Base-by-base conservation (phyloP, 768 basidiomycete species). In the Rhodotorula toruloides region DNA sequence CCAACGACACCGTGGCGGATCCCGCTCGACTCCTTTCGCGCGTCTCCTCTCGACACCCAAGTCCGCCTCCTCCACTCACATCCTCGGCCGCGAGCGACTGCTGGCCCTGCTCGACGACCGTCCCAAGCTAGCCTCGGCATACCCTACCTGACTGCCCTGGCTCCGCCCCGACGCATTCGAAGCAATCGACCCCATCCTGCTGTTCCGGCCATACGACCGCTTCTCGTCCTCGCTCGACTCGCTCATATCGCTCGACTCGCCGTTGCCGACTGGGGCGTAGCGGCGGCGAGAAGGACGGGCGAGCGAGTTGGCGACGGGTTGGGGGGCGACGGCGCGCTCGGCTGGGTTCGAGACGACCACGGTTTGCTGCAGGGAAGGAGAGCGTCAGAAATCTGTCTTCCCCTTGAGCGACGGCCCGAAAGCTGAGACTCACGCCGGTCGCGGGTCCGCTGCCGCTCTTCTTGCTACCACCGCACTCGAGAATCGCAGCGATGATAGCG, bases 401-500 rank as follows among this genome's bases (percentile, higher is more conserved):
- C n/a, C n/a, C n/a, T n/a, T n/a, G n/a, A n/a, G n/a, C n/a, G n/a
- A n/a, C n/a, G n/a, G n/a, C n/a, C n/a, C n/a, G 34, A 29, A 7
- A 36, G 44, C 7, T 19, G 22, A 8, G 25, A 42, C 46, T 29
- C 12, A 58, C 55, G 17, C 40, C 55, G 27, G 37, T 17, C 31
- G 42, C 12, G 5, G 22, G 17, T n/a, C 32, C n/a, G 37, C 37
- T 37, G 42, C 56, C 29, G 29, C 34, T 21, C 12, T n/a, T 9
- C 17, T 27, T 14, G 17, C 27, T 27, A 21, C 46, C 31, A 9
- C 54, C 46, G 29, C 47, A 29, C 4, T 42, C 29, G 32, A 50
- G 17, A 9, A 39, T 29, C 5, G 58, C 65, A 48, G 61, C 43
- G 48, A 61, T 49, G 5, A 54, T 43, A 10, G 56, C 43, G 40